These are phyloP conservation scores for Candida frijolesensis DNA, from an alignment of 1,139 yeast genomes.

Conservation along the genomic window DNA sequence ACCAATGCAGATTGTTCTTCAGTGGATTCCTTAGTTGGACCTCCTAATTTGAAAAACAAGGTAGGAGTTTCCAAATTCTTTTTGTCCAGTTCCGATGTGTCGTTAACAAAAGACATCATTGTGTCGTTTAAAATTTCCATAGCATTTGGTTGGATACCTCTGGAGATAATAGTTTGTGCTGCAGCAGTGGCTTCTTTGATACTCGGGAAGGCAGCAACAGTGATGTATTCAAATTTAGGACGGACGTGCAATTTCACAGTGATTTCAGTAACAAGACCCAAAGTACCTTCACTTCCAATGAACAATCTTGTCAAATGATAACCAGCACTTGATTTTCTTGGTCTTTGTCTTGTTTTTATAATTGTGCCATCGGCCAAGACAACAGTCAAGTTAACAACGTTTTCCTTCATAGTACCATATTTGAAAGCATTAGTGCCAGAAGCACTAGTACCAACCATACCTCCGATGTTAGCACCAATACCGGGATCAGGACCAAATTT, in stretches of 20 bases:
- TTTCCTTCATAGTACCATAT: conserved; percentile 53
- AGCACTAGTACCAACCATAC: conserved; percentile 50
- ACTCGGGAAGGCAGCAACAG: conserved; percentile 43
- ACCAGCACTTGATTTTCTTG: conserved; percentile 50
- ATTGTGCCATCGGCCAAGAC: conserved; percentile 52
- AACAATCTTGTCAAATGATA: conserved; percentile 47
- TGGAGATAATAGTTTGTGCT: conserved; percentile 37
- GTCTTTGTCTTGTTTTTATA: conserved; percentile 46
- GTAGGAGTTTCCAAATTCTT: conserved; percentile 66
- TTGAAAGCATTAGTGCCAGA: conserved; percentile 50
- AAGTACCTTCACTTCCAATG: conserved; percentile 51
- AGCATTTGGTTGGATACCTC: conserved; percentile 48
- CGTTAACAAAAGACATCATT: conserved; percentile 46
- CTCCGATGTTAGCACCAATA: conserved; percentile 49
- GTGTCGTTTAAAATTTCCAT: conserved; percentile 45
- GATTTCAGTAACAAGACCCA: conserved; percentile 47
- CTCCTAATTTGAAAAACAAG: conserved; percentile 73
- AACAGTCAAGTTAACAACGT: conserved; percentile 46
- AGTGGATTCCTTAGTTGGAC: conserved; percentile 53
- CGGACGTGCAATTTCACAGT: conserved; percentile 45
- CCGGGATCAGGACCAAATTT: conserved; percentile 53
- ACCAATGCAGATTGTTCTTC: conserved; percentile 59
- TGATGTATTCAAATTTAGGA: conserved; percentile 40
- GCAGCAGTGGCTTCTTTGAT: conserved; percentile 47
- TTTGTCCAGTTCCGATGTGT: conserved; percentile 21